phyloP scores from a whole-genome alignment of 345 rosid species.

The Odontarrhena argentea region DNA sequence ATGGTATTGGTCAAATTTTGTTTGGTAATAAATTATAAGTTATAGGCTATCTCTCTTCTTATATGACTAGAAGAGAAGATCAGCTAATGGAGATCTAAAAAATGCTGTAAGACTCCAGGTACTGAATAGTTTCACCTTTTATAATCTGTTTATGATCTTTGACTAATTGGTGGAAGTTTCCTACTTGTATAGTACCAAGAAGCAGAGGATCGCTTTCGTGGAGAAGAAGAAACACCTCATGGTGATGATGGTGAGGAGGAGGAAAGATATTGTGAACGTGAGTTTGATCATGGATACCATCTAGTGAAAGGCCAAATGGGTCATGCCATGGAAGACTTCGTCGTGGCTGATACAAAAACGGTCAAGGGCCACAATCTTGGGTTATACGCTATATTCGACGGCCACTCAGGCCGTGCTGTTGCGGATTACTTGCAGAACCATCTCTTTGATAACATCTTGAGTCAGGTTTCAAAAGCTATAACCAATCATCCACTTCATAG shows the following conservation, averaged over 20 bases:
- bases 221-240: conserved; percentile 25
- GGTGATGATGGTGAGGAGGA: conserved; percentile 26
- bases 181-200: conserved; percentile 26
- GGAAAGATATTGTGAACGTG: conserved; percentile 15
- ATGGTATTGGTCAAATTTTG: not conserved
- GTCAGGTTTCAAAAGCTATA: conserved; percentile 38
- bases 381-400: conserved; percentile 59
- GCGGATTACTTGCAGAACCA: conserved; percentile 53
- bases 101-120: conserved; percentile 23
- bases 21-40: not conserved
- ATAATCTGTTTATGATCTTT: not conserved
- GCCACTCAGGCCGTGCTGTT: conserved; percentile 54
- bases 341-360: conserved; percentile 47
- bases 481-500: not conserved
- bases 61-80: conserved; percentile 25
- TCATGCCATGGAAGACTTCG: conserved; percentile 61
- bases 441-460: conserved; percentile 52
- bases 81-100: conserved; percentile 15
- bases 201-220: conserved; percentile 8
- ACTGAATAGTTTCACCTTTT: not conserved
- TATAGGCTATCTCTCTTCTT: not conserved
- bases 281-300: conserved; percentile 50
- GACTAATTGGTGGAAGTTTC: not conserved
- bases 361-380: conserved; percentile 47
- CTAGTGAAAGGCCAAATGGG: conserved; percentile 54